Evolutionary conservation across 176 grass and related monocot species (phyloP), one percentile per base, ranked within the genome.

Genomic region (Bonia amplexicaulis): DNA sequence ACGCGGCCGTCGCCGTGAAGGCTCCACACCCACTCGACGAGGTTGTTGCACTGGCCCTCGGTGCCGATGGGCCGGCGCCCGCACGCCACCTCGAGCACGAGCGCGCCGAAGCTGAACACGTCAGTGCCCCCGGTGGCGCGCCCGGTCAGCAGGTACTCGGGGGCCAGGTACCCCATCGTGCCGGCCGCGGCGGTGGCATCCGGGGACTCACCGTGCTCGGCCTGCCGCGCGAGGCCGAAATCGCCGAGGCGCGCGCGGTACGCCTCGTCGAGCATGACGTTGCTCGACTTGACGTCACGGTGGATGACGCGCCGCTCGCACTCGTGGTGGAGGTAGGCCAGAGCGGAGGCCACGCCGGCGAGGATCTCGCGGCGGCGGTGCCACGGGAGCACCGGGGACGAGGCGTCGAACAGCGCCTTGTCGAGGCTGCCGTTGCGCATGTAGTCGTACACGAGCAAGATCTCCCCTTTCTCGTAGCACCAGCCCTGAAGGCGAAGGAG

Each of bases 241-340:
- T 99, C 97, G 10, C 97, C 97, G 3, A 99, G 91, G 12, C 96
- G 69, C 14, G 93, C 93, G 45, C 88, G 90, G 90, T 85, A 94
- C 1, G 73, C 84, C 75, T 99, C 93, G 80, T 96, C 96, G 15
- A 99, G 91, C 96, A 99, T 99, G 9, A 99, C 90, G 69, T 99
- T 96, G 88, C 96, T 99, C 14, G 96, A 99, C 82, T 99, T 99
- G 85, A 99, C 93, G 87, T 99, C 96, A 23, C 96, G 91, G 90
- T 99, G 96, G 80, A 99, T 96, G 48, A 99, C 96, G 80, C 91
- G 96, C 1, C 88, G 86, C 40, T 99, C 96, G 78, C 93, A 99
- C 65, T 99, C 96, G 41, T 92, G 85, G 75, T 99, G 96, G 67
- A 99, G 96, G 82, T 99, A 96, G 17, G 96, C 91, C 47, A 96